A percentile compares a stretch with the other conserved stretches of the same genome.
phyloP scores from a whole-genome alignment of 495 filamentous ascomycete species.

The Cladorrhinum samala region DNA sequence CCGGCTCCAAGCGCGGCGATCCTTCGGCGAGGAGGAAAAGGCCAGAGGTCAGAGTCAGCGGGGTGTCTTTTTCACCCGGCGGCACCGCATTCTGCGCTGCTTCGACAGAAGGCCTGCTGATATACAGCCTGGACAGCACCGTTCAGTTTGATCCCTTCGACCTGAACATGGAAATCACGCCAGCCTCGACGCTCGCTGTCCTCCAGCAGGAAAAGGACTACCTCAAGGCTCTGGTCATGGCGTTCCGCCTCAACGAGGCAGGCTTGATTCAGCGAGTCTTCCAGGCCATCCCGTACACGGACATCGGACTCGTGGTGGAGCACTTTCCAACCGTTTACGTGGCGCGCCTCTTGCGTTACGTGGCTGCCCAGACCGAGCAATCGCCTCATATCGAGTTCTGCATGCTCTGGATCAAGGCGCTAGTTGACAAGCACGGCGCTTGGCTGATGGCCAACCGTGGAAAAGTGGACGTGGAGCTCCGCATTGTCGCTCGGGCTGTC shows the following conservation, averaged over 20 bases:
- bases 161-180: conserved; percentile 86
- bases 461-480: conserved; percentile 72
- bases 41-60: conserved; percentile 80
- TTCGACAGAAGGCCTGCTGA: conserved; percentile 85
- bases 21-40: conserved; percentile 64
- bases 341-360: conserved; percentile 68
- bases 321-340: conserved; percentile 84
- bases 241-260: conserved; percentile 84
- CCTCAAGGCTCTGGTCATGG: conserved; percentile 91
- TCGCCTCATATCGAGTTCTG: conserved; percentile 92
- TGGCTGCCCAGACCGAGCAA: conserved; percentile 82
- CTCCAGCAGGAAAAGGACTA: conserved; percentile 71
- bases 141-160: conserved; percentile 92
- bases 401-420: conserved; percentile 81
- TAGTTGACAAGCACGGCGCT: conserved; percentile 74
- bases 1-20: conserved; percentile 79
- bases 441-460: conserved; percentile 73
- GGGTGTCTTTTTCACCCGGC: conserved; percentile 80
- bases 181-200: conserved; percentile 67
- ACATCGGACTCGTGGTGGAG: conserved; percentile 71
- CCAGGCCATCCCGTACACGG: conserved; percentile 67
- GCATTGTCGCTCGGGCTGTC: conserved; percentile 69
- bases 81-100: conserved; percentile 91
- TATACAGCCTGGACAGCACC: conserved; percentile 80
- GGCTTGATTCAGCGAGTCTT: conserved; percentile 76